Conservation (phyloP, 2,329 filamentous ascomycete genomes). For the Apiospora sp. region DNA sequence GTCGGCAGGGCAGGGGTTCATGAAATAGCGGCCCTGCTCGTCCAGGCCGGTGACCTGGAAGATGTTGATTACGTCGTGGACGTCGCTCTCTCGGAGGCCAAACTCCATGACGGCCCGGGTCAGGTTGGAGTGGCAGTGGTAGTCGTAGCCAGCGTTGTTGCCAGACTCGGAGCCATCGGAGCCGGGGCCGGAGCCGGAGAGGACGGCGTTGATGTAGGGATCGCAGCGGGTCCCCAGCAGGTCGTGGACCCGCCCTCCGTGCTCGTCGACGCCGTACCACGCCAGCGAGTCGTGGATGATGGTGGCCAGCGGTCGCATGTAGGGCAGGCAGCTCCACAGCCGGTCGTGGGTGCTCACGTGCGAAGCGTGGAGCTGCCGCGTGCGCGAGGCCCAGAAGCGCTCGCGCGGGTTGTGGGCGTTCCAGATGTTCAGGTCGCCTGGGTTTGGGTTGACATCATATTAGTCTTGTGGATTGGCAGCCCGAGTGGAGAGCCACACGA, state of each 20-base stretch:
- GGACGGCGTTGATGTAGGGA: constrained; percentile 80
- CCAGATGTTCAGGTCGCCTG: constrained; percentile 84
- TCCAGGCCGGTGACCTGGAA: constrained; percentile 87
- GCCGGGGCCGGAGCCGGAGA: constrained; percentile 50
- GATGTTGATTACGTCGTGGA: constrained; percentile 86
- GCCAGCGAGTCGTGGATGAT: constrained; percentile 73
- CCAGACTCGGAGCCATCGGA: constrained; percentile 22
- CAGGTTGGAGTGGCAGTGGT: constrained; percentile 85
- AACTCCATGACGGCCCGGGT: constrained; percentile 74
- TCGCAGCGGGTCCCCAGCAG: constrained; percentile 84
- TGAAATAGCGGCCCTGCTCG: constrained; percentile 76
- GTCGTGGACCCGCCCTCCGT: constrained; percentile 77
- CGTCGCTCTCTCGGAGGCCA: constrained; percentile 75
- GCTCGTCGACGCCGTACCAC: constrained; percentile 66
- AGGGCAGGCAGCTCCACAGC: constrained; percentile 81
- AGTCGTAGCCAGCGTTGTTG: constrained; percentile 73
- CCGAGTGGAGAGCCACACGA: background rate
- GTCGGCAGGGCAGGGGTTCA: constrained; percentile 68
- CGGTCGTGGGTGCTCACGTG: constrained; percentile 77
- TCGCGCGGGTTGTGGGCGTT: constrained; percentile 79
- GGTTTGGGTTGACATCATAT: background rate
- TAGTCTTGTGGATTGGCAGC: background rate
- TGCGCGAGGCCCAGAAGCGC: constrained; percentile 82
- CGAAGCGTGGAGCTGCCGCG: constrained; percentile 78
- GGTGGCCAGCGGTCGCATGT: constrained; percentile 76